These are phyloP conservation scores for Fusarium devonianum DNA, from an alignment of 2,329 filamentous ascomycete genomes.

Conservation along the genomic window DNA sequence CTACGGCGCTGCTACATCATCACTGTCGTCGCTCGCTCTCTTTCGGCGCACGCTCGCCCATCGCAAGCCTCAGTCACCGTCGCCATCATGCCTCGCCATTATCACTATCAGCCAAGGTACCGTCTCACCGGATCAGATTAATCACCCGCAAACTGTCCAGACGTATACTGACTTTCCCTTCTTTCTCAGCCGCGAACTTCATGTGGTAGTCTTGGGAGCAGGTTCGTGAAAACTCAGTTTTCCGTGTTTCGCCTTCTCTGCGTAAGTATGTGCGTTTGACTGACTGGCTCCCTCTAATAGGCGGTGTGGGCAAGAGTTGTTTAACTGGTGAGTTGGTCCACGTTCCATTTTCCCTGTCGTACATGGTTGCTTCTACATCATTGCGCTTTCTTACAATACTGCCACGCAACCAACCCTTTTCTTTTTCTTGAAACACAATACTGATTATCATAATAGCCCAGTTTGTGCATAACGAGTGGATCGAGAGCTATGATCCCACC, in stretches of 20 bases:
- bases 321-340: conserved; percentile 72
- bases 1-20: conserved; percentile 4
- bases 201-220: conserved; percentile 83
- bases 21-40: conserved; percentile 8
- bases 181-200: conserved; percentile 72
- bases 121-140: neutral
- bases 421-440: conserved; percentile 16
- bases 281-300: conserved; percentile 54
- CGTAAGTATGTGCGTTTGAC: conserved; percentile 31
- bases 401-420: conserved; percentile 21
- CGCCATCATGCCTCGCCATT: conserved; percentile 41
- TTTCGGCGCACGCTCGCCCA: conserved; percentile 13
- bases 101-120: conserved; percentile 42
- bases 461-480: conserved; percentile 94
- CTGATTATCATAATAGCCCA: conserved; percentile 65
- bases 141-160: neutral
- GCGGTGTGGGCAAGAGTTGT: conserved; percentile 92
- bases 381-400: conserved; percentile 19
- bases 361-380: conserved; percentile 3
- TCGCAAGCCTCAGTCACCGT: conserved; percentile 10
- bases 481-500: conserved; percentile 83
- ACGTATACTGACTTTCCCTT: conserved; percentile 26
- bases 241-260: conserved; percentile 1
- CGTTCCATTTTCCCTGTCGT: conserved; percentile 21
- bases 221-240: conserved; percentile 58